These are phyloP conservation scores for Tremella mesenterica DNA, from an alignment of 768 basidiomycete species.

Conservation along the genomic window DNA sequence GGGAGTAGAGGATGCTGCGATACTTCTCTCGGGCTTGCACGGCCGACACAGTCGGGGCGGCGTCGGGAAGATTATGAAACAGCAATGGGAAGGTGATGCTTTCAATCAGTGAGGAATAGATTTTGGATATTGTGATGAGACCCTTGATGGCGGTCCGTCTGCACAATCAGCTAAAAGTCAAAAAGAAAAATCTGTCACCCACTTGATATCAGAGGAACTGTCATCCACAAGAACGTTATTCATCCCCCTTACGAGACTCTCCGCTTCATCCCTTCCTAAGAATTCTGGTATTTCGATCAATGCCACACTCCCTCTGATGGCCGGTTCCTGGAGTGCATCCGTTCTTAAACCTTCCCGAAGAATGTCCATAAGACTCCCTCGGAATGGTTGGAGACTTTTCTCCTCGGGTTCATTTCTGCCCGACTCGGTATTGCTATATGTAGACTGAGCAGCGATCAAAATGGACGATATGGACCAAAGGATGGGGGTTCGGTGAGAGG, in stretches of 20 bases:
- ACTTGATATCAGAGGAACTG: slow-evolving; percentile 51
- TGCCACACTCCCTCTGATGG: slow-evolving; percentile 27
- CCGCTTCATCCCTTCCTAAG: slow-evolving; percentile 63
- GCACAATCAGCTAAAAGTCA: slow-evolving; percentile 3
- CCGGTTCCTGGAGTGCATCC: slow-evolving; percentile 23
- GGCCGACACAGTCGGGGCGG: slow-evolving; percentile 54
- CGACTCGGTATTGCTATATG: slow-evolving; percentile 24
- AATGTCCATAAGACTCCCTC: slow-evolving; percentile 56
- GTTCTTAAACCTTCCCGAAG: slow-evolving; percentile 34
- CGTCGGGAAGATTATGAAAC: slow-evolving; percentile 64
- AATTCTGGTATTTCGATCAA: slow-evolving; percentile 59
- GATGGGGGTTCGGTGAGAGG: slow-evolving; percentile 53
- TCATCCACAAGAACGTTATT: slow-evolving; percentile 59
- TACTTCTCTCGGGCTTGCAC: slow-evolving; percentile 55
- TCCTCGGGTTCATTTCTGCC: slow-evolving; percentile 30
- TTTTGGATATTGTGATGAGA: slow-evolving; percentile 46
- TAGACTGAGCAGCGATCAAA: slow-evolving; percentile 49
- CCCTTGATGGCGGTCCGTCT: slow-evolving; percentile 37
- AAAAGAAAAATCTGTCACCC: slow-evolving; percentile 1
- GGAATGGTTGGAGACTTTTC: slow-evolving; percentile 53
- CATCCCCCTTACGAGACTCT: slow-evolving; percentile 66
- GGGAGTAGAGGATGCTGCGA: slow-evolving; percentile 59
- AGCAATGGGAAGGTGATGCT: slow-evolving; percentile 71
- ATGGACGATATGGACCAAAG: slow-evolving; percentile 53
- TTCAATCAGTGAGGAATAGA: slow-evolving; percentile 59